Percentiles rank a stretch among this genome's conserved stretches.
These are phyloP conservation scores for Gossypium anomalum DNA, from an alignment of 345 rosid species.

Conservation along the genomic window DNA sequence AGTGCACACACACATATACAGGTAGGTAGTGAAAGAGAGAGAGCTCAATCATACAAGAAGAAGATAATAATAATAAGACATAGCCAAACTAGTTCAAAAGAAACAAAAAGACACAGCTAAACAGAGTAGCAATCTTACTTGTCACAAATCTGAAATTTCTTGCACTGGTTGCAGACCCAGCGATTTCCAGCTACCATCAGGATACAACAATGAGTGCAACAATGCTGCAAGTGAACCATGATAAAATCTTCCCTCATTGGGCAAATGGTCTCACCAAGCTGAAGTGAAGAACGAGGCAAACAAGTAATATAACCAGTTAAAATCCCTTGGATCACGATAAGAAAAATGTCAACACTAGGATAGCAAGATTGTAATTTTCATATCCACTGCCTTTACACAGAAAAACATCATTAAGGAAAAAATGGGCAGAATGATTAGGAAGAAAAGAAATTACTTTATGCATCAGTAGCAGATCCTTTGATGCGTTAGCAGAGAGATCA, in stretches of 20 bases:
- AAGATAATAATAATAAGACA: too few relatives aligned
- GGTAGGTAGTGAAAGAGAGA: background rate
- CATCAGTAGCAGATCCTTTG: conserved; percentile 91
- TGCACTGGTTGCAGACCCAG: conserved; percentile 94
- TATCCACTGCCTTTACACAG: background rate
- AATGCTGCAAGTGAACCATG: conserved; percentile 97
- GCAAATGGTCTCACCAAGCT: conserved; percentile 98
- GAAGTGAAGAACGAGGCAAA: conserved; percentile 23
- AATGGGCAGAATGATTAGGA: conserved; percentile 13
- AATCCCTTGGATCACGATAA: background rate
- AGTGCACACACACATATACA: background rate
- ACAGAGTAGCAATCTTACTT: conserved; percentile 50
- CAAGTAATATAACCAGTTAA: background rate
- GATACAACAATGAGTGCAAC: conserved; percentile 83
- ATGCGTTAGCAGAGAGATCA: conserved; percentile 84
- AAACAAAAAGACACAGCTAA: background rate
- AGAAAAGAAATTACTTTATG: conserved; percentile 59
- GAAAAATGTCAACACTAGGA: background rate
- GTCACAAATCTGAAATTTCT: conserved; percentile 87
- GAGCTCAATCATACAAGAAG: background rate
- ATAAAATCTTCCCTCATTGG: conserved; percentile 99
- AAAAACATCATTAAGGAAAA: conserved; percentile 13
- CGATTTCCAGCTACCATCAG: conserved; percentile 88
- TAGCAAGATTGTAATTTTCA: background rate
- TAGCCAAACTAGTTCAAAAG: too few relatives aligned